These are phyloP conservation scores for Lumnitzera racemosa DNA, from an alignment of 345 rosid genomes.

Conservation along the genomic window DNA sequence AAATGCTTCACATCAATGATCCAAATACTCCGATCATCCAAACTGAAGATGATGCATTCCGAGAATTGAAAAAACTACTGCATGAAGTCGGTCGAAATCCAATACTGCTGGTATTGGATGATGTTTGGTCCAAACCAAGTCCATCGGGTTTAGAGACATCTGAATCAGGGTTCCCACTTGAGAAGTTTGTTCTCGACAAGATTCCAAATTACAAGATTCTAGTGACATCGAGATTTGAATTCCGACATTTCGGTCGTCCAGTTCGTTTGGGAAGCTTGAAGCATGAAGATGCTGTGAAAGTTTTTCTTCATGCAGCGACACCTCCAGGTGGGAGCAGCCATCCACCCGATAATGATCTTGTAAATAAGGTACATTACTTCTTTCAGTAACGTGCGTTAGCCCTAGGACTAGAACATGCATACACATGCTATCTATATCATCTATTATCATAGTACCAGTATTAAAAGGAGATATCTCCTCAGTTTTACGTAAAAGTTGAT, in stretches of 20 bases:
- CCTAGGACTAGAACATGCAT: neutral
- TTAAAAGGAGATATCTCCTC: too few species aligned
- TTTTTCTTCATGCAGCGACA: slow-evolving; percentile 29
- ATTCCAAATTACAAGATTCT: slow-evolving; percentile 37
- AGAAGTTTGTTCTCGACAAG: slow-evolving; percentile 10
- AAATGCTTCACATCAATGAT: slow-evolving; percentile 18
- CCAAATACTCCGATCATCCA: slow-evolving; percentile 4
- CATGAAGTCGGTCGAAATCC: slow-evolving; percentile 14
- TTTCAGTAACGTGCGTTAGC: neutral
- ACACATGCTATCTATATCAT: neutral
- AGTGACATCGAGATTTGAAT: slow-evolving; percentile 53
- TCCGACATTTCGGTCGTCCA: slow-evolving; percentile 22
- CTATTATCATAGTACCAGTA: neutral
- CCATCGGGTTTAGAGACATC: too few species aligned
- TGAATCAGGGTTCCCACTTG: slow-evolving; percentile 28
- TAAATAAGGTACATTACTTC: slow-evolving; percentile 23
- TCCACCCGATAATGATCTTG: slow-evolving; percentile 19
- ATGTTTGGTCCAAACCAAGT: slow-evolving; percentile 32
- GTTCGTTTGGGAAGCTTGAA: slow-evolving; percentile 29
- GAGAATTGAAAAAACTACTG: slow-evolving; percentile 17
- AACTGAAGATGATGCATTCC: slow-evolving; percentile 20
- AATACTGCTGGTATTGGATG: slow-evolving; percentile 60
- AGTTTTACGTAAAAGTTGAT: too few species aligned
- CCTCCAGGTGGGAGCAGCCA: neutral
- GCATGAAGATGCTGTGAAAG: slow-evolving; percentile 26